A percentile compares a stretch with the other conserved stretches of the same genome.
Conservation (phyloP, 1,284 basidiomycete species). For the Tetrapyrgos nigripes region DNA sequence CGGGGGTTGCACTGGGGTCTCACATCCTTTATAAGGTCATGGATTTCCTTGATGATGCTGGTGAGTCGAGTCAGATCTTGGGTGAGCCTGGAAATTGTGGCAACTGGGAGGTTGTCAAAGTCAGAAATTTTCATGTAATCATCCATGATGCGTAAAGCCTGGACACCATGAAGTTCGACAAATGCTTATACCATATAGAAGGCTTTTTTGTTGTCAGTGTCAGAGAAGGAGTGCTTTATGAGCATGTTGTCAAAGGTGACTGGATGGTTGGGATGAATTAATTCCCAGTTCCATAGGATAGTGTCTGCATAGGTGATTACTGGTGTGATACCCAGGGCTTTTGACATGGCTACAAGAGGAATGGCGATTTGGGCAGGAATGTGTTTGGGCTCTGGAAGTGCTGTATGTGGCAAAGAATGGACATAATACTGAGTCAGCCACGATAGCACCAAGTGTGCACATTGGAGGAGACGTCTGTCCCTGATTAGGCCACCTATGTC, state of each 20-base stretch:
- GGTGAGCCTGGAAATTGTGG: constrained; percentile 75
- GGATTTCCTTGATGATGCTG: constrained; percentile 76
- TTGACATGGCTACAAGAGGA: constrained; percentile 84
- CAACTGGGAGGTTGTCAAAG: constrained; percentile 70
- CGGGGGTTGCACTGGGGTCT: constrained; percentile 84
- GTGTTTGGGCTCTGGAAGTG: constrained; percentile 43
- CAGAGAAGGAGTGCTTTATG: constrained; percentile 83
- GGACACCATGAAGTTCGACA: constrained; percentile 88
- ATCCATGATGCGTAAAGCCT: constrained; percentile 89
- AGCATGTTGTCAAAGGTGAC: constrained; percentile 67
- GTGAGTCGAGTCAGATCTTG: constrained; percentile 78
- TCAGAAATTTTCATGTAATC: constrained; percentile 79
- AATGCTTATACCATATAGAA: constrained; percentile 90
- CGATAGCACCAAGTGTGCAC: constrained; percentile 89
- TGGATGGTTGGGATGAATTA: constrained; percentile 58
- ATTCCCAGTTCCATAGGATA: constrained; percentile 93
- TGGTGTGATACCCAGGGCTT: constrained; percentile 84
- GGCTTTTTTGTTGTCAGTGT: constrained; percentile 82
- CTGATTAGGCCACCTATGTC: constrained; percentile 56
- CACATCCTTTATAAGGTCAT: constrained; percentile 72
- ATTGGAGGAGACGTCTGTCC: constrained; percentile 70
- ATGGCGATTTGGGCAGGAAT: constrained; percentile 82
- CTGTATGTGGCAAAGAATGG: constrained; percentile 71
- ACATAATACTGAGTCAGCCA: constrained; percentile 92
- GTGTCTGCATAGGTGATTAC: constrained; percentile 96